A percentile compares a stretch with the other conserved stretches of the same genome.
Conservation (phyloP, 2,329 filamentous ascomycete species). For the Venturia pyrina region DNA sequence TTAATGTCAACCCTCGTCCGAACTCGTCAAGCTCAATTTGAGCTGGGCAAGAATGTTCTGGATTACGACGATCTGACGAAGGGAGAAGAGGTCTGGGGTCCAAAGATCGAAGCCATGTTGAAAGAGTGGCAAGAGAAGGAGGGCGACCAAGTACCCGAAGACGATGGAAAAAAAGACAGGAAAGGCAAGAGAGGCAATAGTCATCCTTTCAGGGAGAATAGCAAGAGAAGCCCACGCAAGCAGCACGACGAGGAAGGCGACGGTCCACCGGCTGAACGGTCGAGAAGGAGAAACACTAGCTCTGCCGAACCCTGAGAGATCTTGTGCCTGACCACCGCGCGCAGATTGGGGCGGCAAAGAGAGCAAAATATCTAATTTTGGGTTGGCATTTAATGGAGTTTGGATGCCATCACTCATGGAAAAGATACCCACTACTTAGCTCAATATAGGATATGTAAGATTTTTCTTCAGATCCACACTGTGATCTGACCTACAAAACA, state of each 20-base stretch:
- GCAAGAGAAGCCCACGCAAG: not conserved
- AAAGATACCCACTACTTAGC: not conserved
- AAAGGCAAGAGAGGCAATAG: not conserved
- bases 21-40: slow-evolving; percentile 72
- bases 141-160: slow-evolving; percentile 18
- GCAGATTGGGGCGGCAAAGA: not conserved
- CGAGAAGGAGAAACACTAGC: slow-evolving; percentile 10
- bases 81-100: slow-evolving; percentile 74
- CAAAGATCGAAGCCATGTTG: slow-evolving; percentile 55
- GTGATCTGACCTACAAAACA: too few relatives aligned
- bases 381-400: not conserved
- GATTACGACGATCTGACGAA: slow-evolving; percentile 67
- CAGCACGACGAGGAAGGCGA: slow-evolving; percentile 2
- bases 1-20: slow-evolving; percentile 80
- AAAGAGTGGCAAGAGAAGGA: slow-evolving; percentile 37
- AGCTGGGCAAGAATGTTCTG: slow-evolving; percentile 62
- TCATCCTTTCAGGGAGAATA: slow-evolving; percentile 1
- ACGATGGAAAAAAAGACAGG: slow-evolving; percentile 13
- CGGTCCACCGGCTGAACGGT: slow-evolving; percentile 9
- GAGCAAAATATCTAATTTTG: not conserved
- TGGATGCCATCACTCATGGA: not conserved
- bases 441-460: not conserved
- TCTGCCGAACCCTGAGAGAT: slow-evolving; percentile 2
- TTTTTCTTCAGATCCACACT: not conserved
- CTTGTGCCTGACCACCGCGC: too few relatives aligned